phyloP scores from a whole-genome alignment of 345 rosid species.

The Arabidopsis arenosa region DNA sequence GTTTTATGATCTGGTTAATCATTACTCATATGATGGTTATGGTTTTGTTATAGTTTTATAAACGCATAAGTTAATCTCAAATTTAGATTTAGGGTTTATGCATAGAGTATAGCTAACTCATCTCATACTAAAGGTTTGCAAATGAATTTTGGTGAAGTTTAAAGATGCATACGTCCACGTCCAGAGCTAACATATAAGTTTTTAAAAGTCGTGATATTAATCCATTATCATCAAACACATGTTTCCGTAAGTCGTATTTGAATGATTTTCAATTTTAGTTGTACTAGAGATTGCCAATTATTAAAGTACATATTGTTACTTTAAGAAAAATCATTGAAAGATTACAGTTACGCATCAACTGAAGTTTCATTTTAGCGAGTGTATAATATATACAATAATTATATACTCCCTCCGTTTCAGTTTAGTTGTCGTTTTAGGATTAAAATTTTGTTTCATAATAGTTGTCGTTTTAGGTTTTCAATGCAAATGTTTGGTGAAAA shows the following conservation, averaged over 20 bases:
- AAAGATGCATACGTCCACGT: neutral
- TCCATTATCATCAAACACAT: conserved; percentile 4
- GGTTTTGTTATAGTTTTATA: neutral
- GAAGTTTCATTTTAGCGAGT: too few species aligned
- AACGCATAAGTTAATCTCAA: neutral
- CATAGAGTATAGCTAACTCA: conserved; percentile 8
- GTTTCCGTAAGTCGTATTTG: neutral
- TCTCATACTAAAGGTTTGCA: neutral
- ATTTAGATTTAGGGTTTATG: conserved; percentile 7
- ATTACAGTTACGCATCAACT: neutral
- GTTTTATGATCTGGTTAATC: neutral
- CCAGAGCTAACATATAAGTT: neutral
- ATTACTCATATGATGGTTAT: neutral
- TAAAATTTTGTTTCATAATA: too few species aligned
- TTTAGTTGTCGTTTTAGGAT: too few species aligned
- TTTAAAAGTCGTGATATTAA: neutral
- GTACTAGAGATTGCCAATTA: neutral
- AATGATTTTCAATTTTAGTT: neutral
- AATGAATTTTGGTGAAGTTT: neutral
- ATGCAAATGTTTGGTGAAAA: too few species aligned
- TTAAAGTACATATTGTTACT: neutral
- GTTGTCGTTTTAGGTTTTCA: too few species aligned
- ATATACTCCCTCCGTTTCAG: too few species aligned
- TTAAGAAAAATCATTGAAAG: too few species aligned
- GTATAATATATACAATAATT: too few species aligned